phyloP scores from a whole-genome alignment of 2,329 filamentous ascomycete genomes.

The Allantophomopsis lycopodina region DNA sequence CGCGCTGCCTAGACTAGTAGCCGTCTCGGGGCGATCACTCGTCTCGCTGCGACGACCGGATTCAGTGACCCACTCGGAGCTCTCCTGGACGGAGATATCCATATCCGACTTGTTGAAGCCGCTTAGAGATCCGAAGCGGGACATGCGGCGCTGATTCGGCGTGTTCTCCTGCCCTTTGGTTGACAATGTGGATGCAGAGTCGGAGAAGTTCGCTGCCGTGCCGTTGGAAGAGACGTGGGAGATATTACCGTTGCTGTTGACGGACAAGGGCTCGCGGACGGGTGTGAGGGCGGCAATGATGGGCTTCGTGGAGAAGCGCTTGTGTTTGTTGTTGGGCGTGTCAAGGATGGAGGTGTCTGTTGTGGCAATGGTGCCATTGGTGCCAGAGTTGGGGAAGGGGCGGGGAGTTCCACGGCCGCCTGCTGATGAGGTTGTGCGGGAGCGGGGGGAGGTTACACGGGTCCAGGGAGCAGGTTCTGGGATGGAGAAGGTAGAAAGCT shows the following conservation, averaged over 20 bases:
- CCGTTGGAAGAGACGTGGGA: not conserved
- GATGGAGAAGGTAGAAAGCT: conserved; percentile 49
- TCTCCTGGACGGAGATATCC: conserved; percentile 1
- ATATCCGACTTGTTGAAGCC: not conserved
- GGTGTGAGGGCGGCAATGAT: not conserved
- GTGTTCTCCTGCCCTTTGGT: not conserved
- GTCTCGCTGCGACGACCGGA: conserved; percentile 8
- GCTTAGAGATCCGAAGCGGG: not conserved
- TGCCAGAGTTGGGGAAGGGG: conserved; percentile 25
- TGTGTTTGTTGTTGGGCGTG: conserved; percentile 3
- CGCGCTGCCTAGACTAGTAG: conserved; percentile 7
- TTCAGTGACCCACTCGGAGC: conserved; percentile 1
- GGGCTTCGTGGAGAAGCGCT: not conserved
- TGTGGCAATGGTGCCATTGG: conserved; percentile 12
- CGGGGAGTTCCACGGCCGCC: conserved; percentile 18
- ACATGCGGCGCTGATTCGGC: too few relatives aligned
- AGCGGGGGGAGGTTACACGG: too few relatives aligned
- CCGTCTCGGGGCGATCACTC: conserved; percentile 6
- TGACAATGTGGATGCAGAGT: not conserved
- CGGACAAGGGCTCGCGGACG: not conserved
- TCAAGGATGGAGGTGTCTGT: conserved; percentile 12
- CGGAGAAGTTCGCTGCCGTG: not conserved
- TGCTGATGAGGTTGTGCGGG: too few relatives aligned
- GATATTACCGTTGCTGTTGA: conserved; percentile 1
- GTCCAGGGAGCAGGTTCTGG: conserved; percentile 9